Evolutionary conservation across 192 early-diverging fungal genomes (phyloP).

Genomic region (Umbelopsis isabellina): DNA sequence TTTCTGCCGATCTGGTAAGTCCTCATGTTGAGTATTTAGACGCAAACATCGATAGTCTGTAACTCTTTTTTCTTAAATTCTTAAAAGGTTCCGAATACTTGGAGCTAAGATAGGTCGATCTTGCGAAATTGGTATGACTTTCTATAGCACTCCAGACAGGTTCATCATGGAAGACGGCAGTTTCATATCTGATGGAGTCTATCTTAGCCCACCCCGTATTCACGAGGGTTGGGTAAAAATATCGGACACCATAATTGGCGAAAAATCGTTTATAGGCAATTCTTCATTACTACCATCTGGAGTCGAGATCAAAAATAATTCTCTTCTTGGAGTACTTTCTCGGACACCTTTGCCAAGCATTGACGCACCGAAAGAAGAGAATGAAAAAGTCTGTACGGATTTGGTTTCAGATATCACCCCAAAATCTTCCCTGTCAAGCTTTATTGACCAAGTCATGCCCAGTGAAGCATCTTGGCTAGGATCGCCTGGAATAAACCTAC

Average conservation of each 20-base stretch:
- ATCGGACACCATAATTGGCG: neutral
- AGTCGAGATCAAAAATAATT: neutral
- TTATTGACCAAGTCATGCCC: neutral
- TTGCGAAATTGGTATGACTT: neutral
- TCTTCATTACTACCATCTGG: neutral
- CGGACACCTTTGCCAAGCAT: neutral
- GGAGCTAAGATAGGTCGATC: neutral
- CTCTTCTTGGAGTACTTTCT: neutral
- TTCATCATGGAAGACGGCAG: neutral
- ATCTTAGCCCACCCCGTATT: neutral
- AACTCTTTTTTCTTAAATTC: neutral
- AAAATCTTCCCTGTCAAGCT: neutral
- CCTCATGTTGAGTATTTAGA: neutral
- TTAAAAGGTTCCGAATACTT: neutral
- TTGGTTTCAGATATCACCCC: too few species aligned
- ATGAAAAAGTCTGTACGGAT: too few species aligned
- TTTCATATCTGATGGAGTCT: neutral
- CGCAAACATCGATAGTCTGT: neutral
- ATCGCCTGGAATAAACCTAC: neutral
- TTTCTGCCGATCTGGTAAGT: neutral
- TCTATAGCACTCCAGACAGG: neutral
- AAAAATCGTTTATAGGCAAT: conserved; percentile 4
- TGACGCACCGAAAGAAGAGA: neutral
- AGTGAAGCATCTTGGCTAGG: neutral
- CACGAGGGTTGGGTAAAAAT: conserved; percentile 1